Conservation (phyloP, 352 stramenopile genomes). For the Phytophthora gonapodyides region DNA sequence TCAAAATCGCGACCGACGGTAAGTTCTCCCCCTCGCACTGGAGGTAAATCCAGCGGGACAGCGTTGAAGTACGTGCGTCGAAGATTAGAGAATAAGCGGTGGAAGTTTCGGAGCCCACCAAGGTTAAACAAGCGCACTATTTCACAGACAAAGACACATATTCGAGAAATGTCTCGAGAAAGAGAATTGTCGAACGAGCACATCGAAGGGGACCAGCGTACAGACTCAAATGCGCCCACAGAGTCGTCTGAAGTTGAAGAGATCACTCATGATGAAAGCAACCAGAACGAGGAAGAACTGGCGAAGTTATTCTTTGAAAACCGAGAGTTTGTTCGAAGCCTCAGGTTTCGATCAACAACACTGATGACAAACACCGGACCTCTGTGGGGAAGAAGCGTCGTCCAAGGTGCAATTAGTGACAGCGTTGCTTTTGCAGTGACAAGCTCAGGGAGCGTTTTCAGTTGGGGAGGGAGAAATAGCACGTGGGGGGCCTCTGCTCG, state of each 20-base stretch:
- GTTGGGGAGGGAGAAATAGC: slow-evolving; percentile 85
- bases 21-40: not conserved
- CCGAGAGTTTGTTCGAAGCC: slow-evolving; percentile 61
- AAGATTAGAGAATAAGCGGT: slow-evolving; percentile 69
- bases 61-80: slow-evolving; percentile 57
- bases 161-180: slow-evolving; percentile 30
- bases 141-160: slow-evolving; percentile 27
- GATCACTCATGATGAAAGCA: slow-evolving; percentile 25
- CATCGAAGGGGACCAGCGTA: not conserved
- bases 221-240: slow-evolving; percentile 17
- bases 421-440: slow-evolving; percentile 90
- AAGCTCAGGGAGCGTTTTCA: slow-evolving; percentile 81
- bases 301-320: slow-evolving; percentile 71
- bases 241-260: slow-evolving; percentile 36
- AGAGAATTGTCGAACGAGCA: slow-evolving; percentile 11
- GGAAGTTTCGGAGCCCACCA: slow-evolving; percentile 65
- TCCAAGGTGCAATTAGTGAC: slow-evolving; percentile 79
- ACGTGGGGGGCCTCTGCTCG: slow-evolving; percentile 41
- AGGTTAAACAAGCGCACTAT: slow-evolving; percentile 57
- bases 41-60: slow-evolving; percentile 3
- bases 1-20: slow-evolving; percentile 7
- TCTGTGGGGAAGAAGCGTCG: slow-evolving; percentile 89
- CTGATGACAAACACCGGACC: slow-evolving; percentile 90
- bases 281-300: slow-evolving; percentile 56
- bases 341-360: slow-evolving; percentile 66